These are phyloP conservation scores for Cryomyces minteri DNA, from an alignment of 495 filamentous ascomycete species.

Conservation along the genomic window DNA sequence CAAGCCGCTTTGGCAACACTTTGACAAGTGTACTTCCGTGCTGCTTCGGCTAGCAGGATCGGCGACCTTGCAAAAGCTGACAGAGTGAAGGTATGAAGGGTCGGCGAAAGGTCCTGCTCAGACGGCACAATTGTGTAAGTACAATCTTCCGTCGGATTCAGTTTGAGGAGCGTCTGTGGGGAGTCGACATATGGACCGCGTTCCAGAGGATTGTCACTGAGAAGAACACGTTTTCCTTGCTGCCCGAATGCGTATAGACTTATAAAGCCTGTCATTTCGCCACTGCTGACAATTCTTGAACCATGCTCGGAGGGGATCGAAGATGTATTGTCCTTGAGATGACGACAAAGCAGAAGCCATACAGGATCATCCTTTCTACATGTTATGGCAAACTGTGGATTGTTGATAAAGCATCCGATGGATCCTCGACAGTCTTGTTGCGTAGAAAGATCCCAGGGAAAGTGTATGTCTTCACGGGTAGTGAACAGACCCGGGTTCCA, in stretches of 20 bases:
- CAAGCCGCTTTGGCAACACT: slow-evolving; percentile 40
- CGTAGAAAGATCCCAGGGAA: slow-evolving; percentile 59
- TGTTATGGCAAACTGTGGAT: slow-evolving; percentile 66
- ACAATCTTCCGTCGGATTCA: slow-evolving; percentile 38
- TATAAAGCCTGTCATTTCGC: slow-evolving; percentile 50
- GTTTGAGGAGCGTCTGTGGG: slow-evolving; percentile 70
- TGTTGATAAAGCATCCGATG: slow-evolving; percentile 47
- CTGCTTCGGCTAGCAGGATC: slow-evolving; percentile 39
- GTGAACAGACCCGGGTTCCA: slow-evolving; percentile 85
- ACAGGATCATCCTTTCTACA: slow-evolving; percentile 38
- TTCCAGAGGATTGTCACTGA: slow-evolving; percentile 46
- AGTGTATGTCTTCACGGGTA: slow-evolving; percentile 72
- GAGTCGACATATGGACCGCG: slow-evolving; percentile 80
- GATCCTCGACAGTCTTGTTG: slow-evolving; percentile 2
- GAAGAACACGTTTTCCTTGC: slow-evolving; percentile 52
- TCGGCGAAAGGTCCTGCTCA: slow-evolving; percentile 52
- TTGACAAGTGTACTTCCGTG: slow-evolving; percentile 35
- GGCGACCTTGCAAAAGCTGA: slow-evolving; percentile 51
- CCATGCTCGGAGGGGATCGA: background rate
- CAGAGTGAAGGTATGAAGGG: slow-evolving; percentile 63
- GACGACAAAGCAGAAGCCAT: slow-evolving; percentile 73
- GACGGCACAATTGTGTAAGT: slow-evolving; percentile 65
- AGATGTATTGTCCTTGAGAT: slow-evolving; percentile 35
- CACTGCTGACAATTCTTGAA: slow-evolving; percentile 2
- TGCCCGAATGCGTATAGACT: slow-evolving; percentile 63